A percentile compares a stretch with the other conserved stretches of the same genome.
Evolutionary conservation across 2,329 filamentous ascomycete species (phyloP).

Genomic region (Aspergillus aculeatinus): DNA sequence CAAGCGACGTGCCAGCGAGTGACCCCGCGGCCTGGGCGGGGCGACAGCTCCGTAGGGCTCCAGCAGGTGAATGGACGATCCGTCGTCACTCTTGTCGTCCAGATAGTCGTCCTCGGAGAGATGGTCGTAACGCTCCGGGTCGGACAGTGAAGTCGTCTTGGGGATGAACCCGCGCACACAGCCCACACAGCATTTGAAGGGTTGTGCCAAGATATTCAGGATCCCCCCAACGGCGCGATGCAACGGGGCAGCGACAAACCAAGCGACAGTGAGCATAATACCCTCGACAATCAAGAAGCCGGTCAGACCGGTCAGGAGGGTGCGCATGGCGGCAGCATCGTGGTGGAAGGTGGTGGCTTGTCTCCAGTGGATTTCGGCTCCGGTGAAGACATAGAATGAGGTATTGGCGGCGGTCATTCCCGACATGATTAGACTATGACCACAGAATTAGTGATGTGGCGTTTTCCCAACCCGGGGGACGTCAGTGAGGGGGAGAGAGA

Average conservation of each 20-base stretch:
- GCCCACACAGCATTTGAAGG: slow-evolving; percentile 18
- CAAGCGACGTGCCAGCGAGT: slow-evolving; percentile 16
- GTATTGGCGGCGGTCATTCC: slow-evolving; percentile 35
- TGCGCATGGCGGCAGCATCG: slow-evolving; percentile 35
- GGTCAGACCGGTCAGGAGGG: slow-evolving; percentile 33
- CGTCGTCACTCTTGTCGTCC: slow-evolving; percentile 27
- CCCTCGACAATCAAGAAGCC: slow-evolving; percentile 34
- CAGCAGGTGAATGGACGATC: slow-evolving; percentile 18
- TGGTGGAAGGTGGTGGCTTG: slow-evolving; percentile 33
- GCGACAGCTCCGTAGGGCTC: slow-evolving; percentile 11
- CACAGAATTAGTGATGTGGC: neutral
- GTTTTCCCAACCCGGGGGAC: slow-evolving; percentile 1
- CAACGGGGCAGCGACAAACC: slow-evolving; percentile 26
- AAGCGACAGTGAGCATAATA: slow-evolving; percentile 26
- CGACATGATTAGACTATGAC: slow-evolving; percentile 29
- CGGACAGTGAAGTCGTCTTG: slow-evolving; percentile 14
- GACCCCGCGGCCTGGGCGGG: slow-evolving; percentile 9
- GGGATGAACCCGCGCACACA: slow-evolving; percentile 12
- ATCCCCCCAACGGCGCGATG: slow-evolving; percentile 28
- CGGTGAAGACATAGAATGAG: slow-evolving; percentile 35
- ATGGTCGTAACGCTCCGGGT: slow-evolving; percentile 26
- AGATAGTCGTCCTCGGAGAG: slow-evolving; percentile 25
- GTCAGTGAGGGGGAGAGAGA: neutral
- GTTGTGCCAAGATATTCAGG: slow-evolving; percentile 25
- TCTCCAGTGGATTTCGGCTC: slow-evolving; percentile 40